These are phyloP conservation scores for Suillus cothurnatus DNA, from an alignment of 768 basidiomycete genomes.

Conservation along the genomic window DNA sequence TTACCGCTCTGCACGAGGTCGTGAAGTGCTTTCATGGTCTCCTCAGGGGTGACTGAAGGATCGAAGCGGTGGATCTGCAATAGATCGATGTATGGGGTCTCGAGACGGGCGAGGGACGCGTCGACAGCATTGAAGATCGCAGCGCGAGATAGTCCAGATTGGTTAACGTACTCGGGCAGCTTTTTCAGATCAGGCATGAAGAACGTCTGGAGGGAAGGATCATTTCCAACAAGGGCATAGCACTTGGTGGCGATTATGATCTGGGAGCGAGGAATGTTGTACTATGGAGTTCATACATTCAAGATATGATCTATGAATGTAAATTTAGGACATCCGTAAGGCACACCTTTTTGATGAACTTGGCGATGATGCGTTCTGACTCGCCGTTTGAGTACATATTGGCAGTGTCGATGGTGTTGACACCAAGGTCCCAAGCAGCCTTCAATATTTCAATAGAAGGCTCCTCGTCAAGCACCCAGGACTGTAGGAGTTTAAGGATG, in stretches of 20 bases:
- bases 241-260: constrained; percentile 36
- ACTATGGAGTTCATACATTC: constrained; percentile 16
- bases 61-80: constrained; percentile 51
- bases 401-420: constrained; percentile 42
- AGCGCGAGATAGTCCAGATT: constrained; percentile 35
- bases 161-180: constrained; percentile 29
- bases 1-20: constrained; percentile 34
- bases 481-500: constrained; percentile 1
- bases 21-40: constrained; percentile 49
- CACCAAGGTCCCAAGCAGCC: constrained; percentile 37
- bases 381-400: constrained; percentile 39
- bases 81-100: constrained; percentile 40
- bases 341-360: constrained; percentile 38
- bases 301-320: background rate
- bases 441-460: constrained; percentile 37
- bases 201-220: background rate
- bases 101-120: constrained; percentile 37
- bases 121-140: constrained; percentile 41
- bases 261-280: constrained; percentile 34
- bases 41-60: constrained; percentile 32
- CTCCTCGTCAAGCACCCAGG: constrained; percentile 31
- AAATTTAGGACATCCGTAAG: background rate
- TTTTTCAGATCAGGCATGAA: constrained; percentile 4
- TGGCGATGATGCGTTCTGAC: constrained; percentile 39
- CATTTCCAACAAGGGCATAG: constrained; percentile 16